A percentile compares a stretch with the other conserved stretches of the same genome.
phyloP scores from a whole-genome alignment of 306 rosid genomes.

The Castanea mollissima region DNA sequence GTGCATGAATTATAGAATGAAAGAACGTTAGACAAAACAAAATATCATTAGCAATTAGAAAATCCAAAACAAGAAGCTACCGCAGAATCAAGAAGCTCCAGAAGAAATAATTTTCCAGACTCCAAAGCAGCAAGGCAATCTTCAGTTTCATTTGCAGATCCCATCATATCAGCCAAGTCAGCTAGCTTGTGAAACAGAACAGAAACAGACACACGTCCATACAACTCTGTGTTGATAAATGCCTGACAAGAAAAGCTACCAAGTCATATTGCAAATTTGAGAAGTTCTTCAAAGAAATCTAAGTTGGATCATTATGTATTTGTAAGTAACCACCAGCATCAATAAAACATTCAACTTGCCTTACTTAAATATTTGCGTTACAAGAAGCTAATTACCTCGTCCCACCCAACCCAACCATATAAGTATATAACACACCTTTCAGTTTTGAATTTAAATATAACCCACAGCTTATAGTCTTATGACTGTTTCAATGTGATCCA shows the following conservation, averaged over 20 bases:
- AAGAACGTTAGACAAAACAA: too few species aligned
- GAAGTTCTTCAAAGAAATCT: constrained; percentile 9
- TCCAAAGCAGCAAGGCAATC: constrained; percentile 52
- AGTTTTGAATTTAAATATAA: neutral
- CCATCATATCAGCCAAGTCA: constrained; percentile 50
- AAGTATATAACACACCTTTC: neutral
- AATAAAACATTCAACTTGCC: neutral
- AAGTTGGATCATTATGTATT: neutral
- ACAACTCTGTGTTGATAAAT: constrained; percentile 92
- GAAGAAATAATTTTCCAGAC: constrained; percentile 77
- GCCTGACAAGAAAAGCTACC: constrained; percentile 51
- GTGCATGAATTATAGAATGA: too few species aligned
- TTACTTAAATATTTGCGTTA: neutral
- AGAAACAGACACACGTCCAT: constrained; percentile 96
- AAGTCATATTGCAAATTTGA: constrained; percentile 19
- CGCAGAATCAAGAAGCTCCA: constrained; percentile 84
- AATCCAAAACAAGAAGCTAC: constrained; percentile 33
- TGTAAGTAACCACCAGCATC: constrained; percentile 19
- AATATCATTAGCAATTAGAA: constrained; percentile 5
- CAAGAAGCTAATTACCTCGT: neutral
- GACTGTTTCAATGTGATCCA: neutral
- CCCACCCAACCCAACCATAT: neutral
- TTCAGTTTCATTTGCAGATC: constrained; percentile 42
- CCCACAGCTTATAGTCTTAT: neutral
- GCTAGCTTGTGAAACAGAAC: constrained; percentile 83